Conservation (phyloP, 2,329 filamentous ascomycete genomes). For the Monosporascus ibericus region DNA sequence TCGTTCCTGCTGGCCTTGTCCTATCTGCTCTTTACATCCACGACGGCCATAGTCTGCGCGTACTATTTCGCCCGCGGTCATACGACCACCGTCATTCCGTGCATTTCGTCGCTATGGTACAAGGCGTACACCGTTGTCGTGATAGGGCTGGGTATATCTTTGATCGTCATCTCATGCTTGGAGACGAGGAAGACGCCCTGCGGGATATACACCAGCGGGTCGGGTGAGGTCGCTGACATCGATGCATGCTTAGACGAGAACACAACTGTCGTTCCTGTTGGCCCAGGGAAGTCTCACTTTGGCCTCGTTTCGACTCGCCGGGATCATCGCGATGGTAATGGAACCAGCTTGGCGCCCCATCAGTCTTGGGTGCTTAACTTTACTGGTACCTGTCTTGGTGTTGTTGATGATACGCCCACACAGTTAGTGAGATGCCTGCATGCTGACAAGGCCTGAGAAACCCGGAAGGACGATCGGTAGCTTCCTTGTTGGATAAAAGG, state of each 20-base stretch:
- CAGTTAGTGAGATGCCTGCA: too few relatives aligned
- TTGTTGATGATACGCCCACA: too few relatives aligned
- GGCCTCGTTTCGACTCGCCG: neutral
- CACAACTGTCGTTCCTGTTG: neutral
- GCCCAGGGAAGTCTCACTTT: neutral
- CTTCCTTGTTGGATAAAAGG: too few relatives aligned
- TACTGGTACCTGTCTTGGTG: neutral
- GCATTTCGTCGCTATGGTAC: constrained; percentile 17
- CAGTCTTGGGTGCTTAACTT: neutral
- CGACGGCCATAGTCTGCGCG: constrained; percentile 3
- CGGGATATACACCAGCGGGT: constrained; percentile 13
- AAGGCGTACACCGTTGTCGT: constrained; percentile 15
- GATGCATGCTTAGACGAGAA: neutral
- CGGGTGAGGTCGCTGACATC: neutral
- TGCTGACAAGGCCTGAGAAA: too few relatives aligned
- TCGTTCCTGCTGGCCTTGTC: constrained; percentile 7
- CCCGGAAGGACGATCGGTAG: too few relatives aligned
- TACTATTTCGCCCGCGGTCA: constrained; percentile 13
- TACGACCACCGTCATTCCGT: constrained; percentile 19
- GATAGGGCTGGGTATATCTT: neutral
- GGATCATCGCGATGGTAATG: neutral
- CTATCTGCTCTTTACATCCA: constrained; percentile 12
- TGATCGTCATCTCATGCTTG: constrained; percentile 12
- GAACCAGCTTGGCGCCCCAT: neutral
- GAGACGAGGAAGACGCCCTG: constrained; percentile 16